Evolutionary conservation across 2,329 filamentous ascomycete genomes (phyloP).

Genomic region (Aspergillus candidus): DNA sequence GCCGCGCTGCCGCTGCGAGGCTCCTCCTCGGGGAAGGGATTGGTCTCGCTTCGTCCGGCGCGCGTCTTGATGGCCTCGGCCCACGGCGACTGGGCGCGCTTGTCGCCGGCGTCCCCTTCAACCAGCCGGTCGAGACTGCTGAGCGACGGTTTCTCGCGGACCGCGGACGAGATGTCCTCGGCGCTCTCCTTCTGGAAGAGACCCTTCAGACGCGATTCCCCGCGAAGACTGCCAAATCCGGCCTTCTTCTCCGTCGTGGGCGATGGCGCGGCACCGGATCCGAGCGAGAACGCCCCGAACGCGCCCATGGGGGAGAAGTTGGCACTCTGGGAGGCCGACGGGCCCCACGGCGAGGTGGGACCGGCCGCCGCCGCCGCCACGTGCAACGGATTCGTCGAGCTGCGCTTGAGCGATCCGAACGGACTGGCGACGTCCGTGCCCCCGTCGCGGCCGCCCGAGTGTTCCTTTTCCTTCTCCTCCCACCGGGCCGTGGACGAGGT

Average conservation of each 20-base stretch:
- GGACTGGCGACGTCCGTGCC: constrained; percentile 38
- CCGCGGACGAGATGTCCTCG: constrained; percentile 53
- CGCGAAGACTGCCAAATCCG: constrained; percentile 59
- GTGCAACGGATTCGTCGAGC: constrained; percentile 49
- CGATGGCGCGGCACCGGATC: constrained; percentile 46
- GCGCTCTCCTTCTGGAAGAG: constrained; percentile 71
- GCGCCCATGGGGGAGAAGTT: constrained; percentile 69
- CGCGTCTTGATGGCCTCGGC: constrained; percentile 43
- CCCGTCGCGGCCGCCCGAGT: constrained; percentile 34
- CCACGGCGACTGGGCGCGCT: constrained; percentile 47
- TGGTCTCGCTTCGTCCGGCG: constrained; percentile 44
- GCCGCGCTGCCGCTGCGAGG: constrained; percentile 58
- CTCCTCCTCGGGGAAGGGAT: constrained; percentile 41
- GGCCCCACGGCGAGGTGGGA: constrained; percentile 52
- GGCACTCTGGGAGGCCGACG: constrained; percentile 52
- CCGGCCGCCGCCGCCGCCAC: constrained; percentile 43
- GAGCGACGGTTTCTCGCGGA: constrained; percentile 52
- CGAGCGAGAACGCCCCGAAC: constrained; percentile 84
- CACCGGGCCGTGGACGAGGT: constrained; percentile 31
- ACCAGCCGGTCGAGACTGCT: constrained; percentile 49
- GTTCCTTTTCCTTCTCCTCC: constrained; percentile 49
- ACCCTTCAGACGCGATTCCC: constrained; percentile 80
- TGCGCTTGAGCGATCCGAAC: constrained; percentile 52
- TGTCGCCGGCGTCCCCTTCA: constrained; percentile 43
- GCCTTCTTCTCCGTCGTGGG: constrained; percentile 64